Base-by-base conservation (phyloP, 768 basidiomycete genomes). In the Ramaria sp. region DNA sequence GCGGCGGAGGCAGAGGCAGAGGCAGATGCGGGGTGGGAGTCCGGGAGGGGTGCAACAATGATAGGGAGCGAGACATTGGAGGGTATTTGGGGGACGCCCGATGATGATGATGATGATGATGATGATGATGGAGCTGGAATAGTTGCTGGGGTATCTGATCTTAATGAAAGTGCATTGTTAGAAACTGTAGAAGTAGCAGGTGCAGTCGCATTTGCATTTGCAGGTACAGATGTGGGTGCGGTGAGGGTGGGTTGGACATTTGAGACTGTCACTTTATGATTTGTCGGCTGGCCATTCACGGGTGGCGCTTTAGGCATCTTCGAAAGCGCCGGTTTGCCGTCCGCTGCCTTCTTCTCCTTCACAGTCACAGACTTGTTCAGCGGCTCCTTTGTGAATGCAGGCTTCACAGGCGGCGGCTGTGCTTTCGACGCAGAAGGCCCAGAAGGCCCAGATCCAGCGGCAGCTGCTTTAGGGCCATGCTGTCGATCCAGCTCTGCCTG, bases 1-100 rank as follows among this genome's bases (percentile, higher is more conserved):
- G 76, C 63, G 69, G 78, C 58, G 13, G 50, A 51, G 13, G 50
- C 54, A 24, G 64, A 51, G 13, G 50, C 54, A 24, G 64, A 61
- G 13, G 66, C 38, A 12, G 69, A 59, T 3, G 68, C 48, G 37
- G 63, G 53, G 62, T 17, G 68, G 63, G 19, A 68, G 50, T 56
- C 68, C 51, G 45, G 55, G 9, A 56, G 37, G 7, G 54, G 54
- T 17, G 19, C 38, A 13, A 47, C 37, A 31, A 51, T 57, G 17
- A 54, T 55, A 15, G 58, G 52, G 13, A 59, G 42, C 5, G 15
- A 12, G 34, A 51, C 48, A 50, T 39, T 59, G 15, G 37, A 27
- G 37, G 31, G 48, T 47, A 22, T 19, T 37, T 56, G 48, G 17
- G 53, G 46, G 24, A 22, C 59, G 30, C 13, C 13, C 9, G 49